A percentile compares a stretch with the other conserved stretches of the same genome.
Conservation (phyloP, 2,329 filamentous ascomycete genomes). For the Thelonectria discophora region DNA sequence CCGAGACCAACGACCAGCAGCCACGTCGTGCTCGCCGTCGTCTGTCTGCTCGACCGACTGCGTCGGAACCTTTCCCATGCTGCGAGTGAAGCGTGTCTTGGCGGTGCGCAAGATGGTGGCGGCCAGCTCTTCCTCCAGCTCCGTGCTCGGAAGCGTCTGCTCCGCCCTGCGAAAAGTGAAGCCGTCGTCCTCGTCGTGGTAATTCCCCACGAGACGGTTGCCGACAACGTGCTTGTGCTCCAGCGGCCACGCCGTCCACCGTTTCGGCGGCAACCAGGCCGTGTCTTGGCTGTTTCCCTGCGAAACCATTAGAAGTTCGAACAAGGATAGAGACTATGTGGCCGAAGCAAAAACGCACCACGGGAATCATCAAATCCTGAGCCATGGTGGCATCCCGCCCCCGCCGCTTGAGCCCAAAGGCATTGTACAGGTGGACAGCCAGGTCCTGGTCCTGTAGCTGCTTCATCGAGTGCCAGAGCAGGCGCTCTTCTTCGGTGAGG, state of each 20-base stretch:
- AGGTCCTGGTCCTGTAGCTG: slow-evolving; percentile 73
- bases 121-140: slow-evolving; percentile 75
- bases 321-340: neutral
- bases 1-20: slow-evolving; percentile 20
- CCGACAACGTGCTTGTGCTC: slow-evolving; percentile 68
- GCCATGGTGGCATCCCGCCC: slow-evolving; percentile 40
- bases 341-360: slow-evolving; percentile 34
- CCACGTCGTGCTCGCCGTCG: slow-evolving; percentile 23
- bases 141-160: slow-evolving; percentile 61
- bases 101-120: slow-evolving; percentile 73
- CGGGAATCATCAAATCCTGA: slow-evolving; percentile 41
- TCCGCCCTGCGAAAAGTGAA: slow-evolving; percentile 60
- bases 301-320: neutral
- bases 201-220: slow-evolving; percentile 58
- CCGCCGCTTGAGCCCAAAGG: slow-evolving; percentile 69
- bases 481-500: slow-evolving; percentile 69
- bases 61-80: slow-evolving; percentile 32
- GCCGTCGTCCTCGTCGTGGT: slow-evolving; percentile 57
- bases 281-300: slow-evolving; percentile 44
- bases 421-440: slow-evolving; percentile 80
- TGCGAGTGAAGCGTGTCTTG: slow-evolving; percentile 67
- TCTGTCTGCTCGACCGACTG: slow-evolving; percentile 33
- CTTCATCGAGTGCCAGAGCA: slow-evolving; percentile 70
- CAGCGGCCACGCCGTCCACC: slow-evolving; percentile 90
- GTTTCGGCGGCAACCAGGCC: slow-evolving; percentile 62